A percentile compares a stretch with the other conserved stretches of the same genome.
Conservation (phyloP, 441 rosid species). For the Corymbia calophylla region DNA sequence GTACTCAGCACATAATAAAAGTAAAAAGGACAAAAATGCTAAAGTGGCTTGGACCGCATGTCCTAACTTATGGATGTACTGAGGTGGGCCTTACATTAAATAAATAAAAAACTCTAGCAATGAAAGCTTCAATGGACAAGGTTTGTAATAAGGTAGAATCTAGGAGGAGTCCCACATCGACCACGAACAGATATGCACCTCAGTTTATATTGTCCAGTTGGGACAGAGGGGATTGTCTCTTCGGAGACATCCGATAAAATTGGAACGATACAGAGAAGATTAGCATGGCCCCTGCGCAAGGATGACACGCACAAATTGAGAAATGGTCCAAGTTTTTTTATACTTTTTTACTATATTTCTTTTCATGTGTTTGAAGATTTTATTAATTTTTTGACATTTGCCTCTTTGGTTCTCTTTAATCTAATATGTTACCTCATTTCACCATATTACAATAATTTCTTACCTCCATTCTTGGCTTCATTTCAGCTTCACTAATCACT, state of each 20-base stretch:
- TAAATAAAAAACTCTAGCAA: neutral
- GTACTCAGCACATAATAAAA: neutral
- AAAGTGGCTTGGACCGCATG: neutral
- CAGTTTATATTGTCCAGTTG: no score
- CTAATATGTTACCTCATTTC: neutral
- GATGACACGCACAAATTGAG: conserved; percentile 37
- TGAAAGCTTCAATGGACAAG: neutral
- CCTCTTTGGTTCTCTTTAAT: neutral
- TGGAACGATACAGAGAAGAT: conserved; percentile 66
- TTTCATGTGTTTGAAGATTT: neutral
- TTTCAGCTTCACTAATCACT: neutral
- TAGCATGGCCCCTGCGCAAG: conserved; percentile 38
- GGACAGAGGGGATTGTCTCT: neutral
- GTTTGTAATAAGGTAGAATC: neutral
- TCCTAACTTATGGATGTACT: neutral
- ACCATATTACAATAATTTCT: neutral
- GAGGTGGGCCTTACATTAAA: neutral
- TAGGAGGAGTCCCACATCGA: neutral
- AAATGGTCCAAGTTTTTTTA: conserved; percentile 24
- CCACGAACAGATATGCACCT: accelerated
- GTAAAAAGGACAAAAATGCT: neutral
- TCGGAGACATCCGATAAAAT: conserved; percentile 55
- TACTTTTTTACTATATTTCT: neutral
- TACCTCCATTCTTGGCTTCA: neutral
- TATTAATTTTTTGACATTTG: neutral